Evolutionary conservation across 345 rosid species (phyloP).

Genomic region (Eucalyptus guilfoylei): DNA sequence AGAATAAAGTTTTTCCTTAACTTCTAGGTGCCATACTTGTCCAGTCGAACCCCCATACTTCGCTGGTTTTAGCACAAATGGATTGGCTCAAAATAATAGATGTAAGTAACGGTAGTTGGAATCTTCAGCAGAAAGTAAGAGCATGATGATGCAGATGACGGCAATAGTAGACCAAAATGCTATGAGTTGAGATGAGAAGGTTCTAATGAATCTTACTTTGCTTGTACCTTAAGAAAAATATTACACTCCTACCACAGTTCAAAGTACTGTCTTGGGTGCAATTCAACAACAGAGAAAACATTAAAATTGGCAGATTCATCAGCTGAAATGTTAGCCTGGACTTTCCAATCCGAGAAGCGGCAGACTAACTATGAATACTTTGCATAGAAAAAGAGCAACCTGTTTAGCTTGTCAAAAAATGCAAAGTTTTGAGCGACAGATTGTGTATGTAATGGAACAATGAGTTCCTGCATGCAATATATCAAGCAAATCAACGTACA

Average conservation of each 20-base stretch:
- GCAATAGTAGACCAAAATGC: background rate
- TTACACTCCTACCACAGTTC: background rate
- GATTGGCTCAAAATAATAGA: background rate
- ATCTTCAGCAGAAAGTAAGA: background rate
- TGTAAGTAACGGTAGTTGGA: background rate
- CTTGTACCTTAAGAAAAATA: background rate
- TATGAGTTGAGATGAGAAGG: background rate
- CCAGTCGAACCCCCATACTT: background rate
- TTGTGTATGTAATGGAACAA: background rate
- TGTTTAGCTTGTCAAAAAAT: background rate
- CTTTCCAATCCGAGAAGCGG: background rate
- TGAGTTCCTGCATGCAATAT: background rate
- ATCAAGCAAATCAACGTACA: background rate
- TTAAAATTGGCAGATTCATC: background rate
- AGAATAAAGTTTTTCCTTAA: background rate
- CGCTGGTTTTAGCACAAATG: background rate
- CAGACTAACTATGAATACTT: background rate
- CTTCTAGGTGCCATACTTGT: background rate
- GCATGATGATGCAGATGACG: background rate
- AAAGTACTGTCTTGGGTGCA: background rate
- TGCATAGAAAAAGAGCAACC: background rate
- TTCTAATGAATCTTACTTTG: background rate
- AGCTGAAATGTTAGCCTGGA: background rate
- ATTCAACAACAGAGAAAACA: background rate
- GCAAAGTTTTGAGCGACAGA: background rate